Percentiles rank a stretch among this genome's conserved stretches.
Evolutionary conservation across 352 stramenopile genomes (phyloP).

Genomic region (Phytopythium litorale): DNA sequence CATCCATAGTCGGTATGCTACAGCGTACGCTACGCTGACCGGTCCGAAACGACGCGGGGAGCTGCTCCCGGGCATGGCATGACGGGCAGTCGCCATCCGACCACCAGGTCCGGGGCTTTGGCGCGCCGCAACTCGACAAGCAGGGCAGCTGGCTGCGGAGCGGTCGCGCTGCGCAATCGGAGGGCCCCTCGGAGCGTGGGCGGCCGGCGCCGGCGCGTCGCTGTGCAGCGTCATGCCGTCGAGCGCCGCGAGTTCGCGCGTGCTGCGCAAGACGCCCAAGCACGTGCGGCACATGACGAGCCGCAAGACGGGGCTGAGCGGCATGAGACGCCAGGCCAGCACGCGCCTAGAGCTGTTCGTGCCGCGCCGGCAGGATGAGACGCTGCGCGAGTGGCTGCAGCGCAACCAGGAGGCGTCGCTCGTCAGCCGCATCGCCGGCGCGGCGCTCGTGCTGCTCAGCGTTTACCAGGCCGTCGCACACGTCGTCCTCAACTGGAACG

Average conservation of each 20-base stretch:
- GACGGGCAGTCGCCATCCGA: no score
- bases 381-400: constrained; percentile 59
- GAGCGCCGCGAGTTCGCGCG: not conserved
- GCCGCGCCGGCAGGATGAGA: constrained; percentile 34
- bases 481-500: constrained; percentile 57
- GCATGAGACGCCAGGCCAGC: constrained; percentile 20
- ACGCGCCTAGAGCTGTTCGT: constrained; percentile 28
- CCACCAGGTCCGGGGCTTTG: not conserved
- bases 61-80: not conserved
- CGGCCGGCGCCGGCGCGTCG: constrained; percentile 14
- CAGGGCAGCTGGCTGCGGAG: not conserved
- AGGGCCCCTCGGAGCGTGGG: not conserved
- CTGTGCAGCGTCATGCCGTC: constrained; percentile 3
- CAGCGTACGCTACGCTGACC: not conserved
- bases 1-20: not conserved
- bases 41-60: not conserved
- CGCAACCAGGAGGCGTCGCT: constrained; percentile 71
- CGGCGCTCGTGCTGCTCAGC: constrained; percentile 47
- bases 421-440: constrained; percentile 33
- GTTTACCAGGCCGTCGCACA: constrained; percentile 66
- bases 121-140: not conserved
- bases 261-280: constrained; percentile 25
- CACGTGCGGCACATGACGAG: constrained; percentile 29
- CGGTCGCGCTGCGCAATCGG: no score
- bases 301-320: constrained; percentile 12